Evolutionary conservation across 164 flowering plant species (phyloP).

Genomic region (Hamamelis virginiana): DNA sequence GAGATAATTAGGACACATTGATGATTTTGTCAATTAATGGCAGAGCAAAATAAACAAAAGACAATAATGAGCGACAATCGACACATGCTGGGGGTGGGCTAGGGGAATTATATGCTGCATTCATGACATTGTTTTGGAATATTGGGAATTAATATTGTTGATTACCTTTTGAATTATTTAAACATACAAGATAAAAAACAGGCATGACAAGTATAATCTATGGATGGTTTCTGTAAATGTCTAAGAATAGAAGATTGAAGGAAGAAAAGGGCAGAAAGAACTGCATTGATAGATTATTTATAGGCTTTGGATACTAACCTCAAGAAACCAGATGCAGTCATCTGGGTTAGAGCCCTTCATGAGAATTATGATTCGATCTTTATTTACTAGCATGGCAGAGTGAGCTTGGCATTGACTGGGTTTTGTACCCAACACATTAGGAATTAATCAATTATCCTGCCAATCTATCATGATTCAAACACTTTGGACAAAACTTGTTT

Average conservation of each 20-base stretch:
- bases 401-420: conserved; percentile 54
- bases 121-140: too few relatives aligned
- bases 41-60: too few relatives aligned
- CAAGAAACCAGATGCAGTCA: conserved; percentile 88
- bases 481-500: background rate
- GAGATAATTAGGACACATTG: too few relatives aligned
- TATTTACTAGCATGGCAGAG: conserved; percentile 51
- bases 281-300: background rate
- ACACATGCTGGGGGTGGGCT: too few relatives aligned
- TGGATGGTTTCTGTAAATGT: too few relatives aligned
- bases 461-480: conserved; percentile 20
- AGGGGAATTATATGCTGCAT: too few relatives aligned
- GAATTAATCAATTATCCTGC: conserved; percentile 69
- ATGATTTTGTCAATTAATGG: too few relatives aligned
- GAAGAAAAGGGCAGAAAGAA: background rate
- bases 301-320: conserved; percentile 50
- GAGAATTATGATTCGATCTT: conserved; percentile 67
- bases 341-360: conserved; percentile 52
- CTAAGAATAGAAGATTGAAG: background rate
- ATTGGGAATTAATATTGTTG: too few relatives aligned
- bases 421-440: conserved; percentile 67
- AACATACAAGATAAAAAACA: too few relatives aligned
- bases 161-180: too few relatives aligned
- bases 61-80: too few relatives aligned
- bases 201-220: too few relatives aligned